Percentiles rank a stretch among this genome's conserved stretches.
Conservation (phyloP, 2,329 filamentous ascomycete species). For the Tolypocladium pustulatum region DNA sequence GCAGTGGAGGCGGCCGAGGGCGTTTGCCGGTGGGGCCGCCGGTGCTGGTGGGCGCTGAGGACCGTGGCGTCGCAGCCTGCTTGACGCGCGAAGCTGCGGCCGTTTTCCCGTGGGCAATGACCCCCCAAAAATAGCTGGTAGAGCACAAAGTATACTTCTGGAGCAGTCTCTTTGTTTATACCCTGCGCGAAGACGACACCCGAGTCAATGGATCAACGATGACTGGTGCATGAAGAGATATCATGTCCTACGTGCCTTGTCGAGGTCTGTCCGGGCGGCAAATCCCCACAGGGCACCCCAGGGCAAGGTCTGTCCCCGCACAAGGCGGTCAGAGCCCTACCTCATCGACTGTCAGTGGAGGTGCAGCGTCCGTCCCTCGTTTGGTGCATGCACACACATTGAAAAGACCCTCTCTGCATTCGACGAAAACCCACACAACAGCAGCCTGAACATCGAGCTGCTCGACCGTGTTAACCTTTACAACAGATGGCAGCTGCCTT, state of each 20-base stretch:
- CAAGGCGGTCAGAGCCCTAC: not conserved
- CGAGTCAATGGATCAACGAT: not conserved
- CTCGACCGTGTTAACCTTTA: not conserved
- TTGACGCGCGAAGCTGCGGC: no score
- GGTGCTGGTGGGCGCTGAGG: not conserved
- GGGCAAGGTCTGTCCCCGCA: not conserved
- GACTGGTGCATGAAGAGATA: not conserved
- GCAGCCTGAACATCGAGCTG: not conserved
- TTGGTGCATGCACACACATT: not conserved
- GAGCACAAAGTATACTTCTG: not conserved
- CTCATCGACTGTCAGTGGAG: no score
- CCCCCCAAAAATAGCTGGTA: not conserved
- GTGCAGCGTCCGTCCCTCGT: no score
- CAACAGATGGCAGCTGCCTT: no score
- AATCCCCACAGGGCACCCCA: not conserved
- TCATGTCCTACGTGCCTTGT: no score
- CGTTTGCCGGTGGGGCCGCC: not conserved
- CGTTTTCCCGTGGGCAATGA: no score
- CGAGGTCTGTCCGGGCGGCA: not conserved
- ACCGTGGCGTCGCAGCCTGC: not conserved
- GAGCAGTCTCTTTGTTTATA: not conserved
- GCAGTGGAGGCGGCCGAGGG: not conserved
- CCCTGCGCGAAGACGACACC: not conserved
- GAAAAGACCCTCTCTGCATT: no score
- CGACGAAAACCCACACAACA: not conserved